Evolutionary conservation across 192 early-diverging fungal species (phyloP).

Genomic region (Umbelopsis vinacea): DNA sequence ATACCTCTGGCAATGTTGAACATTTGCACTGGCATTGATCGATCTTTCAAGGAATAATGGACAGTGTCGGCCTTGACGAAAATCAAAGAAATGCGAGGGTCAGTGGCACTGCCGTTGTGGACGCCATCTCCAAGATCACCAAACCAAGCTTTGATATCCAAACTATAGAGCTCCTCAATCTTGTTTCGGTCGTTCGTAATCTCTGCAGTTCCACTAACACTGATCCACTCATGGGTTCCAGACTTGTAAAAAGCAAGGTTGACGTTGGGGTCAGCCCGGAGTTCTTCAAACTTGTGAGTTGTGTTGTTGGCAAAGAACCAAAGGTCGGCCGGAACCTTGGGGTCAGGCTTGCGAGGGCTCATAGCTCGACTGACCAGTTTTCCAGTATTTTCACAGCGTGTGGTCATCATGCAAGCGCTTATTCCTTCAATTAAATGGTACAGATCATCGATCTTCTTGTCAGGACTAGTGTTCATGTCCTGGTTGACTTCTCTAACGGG

Average conservation of each 20-base stretch:
- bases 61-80: slow-evolving; percentile 45
- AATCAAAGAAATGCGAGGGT: slow-evolving; percentile 51
- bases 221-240: slow-evolving; percentile 48
- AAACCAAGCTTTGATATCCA: slow-evolving; percentile 49
- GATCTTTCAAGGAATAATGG: slow-evolving; percentile 34
- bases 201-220: slow-evolving; percentile 45
- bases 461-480: slow-evolving; percentile 19
- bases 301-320: slow-evolving; percentile 54
- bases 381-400: slow-evolving; percentile 31
- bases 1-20: slow-evolving; percentile 33
- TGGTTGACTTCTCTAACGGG: slow-evolving; percentile 21
- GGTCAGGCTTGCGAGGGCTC: slow-evolving; percentile 25
- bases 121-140: slow-evolving; percentile 50
- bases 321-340: slow-evolving; percentile 37
- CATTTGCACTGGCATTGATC: slow-evolving; percentile 17
- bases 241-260: slow-evolving; percentile 45
- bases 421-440: slow-evolving; percentile 53
- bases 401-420: slow-evolving; percentile 52
- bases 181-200: slow-evolving; percentile 44
- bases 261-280: slow-evolving; percentile 46
- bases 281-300: slow-evolving; percentile 52
- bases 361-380: slow-evolving; percentile 26
- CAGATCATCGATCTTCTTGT: slow-evolving; percentile 45
- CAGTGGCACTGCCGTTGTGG: slow-evolving; percentile 47
- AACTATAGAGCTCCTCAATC: slow-evolving; percentile 44